Percentiles rank a stretch among this genome's conserved stretches.
These are phyloP conservation scores for Elaeis oleifera DNA, from an alignment of 202 grass and related monocot species.

Conservation along the genomic window DNA sequence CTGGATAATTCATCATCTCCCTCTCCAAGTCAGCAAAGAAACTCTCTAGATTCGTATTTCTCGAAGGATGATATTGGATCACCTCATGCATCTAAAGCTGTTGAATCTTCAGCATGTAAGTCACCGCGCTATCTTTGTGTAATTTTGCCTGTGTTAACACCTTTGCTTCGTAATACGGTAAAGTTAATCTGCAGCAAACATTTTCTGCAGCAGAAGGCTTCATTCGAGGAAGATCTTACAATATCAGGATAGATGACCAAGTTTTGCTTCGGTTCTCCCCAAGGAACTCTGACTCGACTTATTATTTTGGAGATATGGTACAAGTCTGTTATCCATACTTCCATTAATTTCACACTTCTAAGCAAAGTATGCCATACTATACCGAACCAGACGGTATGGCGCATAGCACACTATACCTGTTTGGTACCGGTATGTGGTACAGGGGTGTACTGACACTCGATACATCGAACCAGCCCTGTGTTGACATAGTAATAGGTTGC, in stretches of 20 bases:
- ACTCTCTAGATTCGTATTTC: slow-evolving; percentile 44
- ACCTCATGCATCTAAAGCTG: slow-evolving; percentile 67
- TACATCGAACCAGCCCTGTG: too few relatives aligned
- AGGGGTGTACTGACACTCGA: too few relatives aligned
- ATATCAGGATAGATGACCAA: slow-evolving; percentile 87
- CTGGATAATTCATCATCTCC: slow-evolving; percentile 38
- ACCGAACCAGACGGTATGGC: too few relatives aligned
- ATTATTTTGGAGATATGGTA: slow-evolving; percentile 98
- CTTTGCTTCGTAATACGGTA: slow-evolving; percentile 10
- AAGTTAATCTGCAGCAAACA: slow-evolving; percentile 25
- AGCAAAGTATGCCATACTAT: too few relatives aligned
- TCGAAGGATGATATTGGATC: slow-evolving; percentile 62
- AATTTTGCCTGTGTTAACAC: slow-evolving; percentile 2
- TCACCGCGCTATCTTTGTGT: slow-evolving; percentile 22
- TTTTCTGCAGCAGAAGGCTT: slow-evolving; percentile 89
- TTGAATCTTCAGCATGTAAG: slow-evolving; percentile 83
- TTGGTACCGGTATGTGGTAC: too few relatives aligned
- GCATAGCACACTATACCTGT: too few relatives aligned
- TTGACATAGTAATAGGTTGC: too few relatives aligned
- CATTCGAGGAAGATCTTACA: slow-evolving; percentile 85
- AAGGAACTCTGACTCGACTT: slow-evolving; percentile 91
- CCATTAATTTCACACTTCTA: too few relatives aligned
- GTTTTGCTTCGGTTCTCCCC: slow-evolving; percentile 91
- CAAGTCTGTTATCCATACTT: too few relatives aligned
- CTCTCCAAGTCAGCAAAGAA: slow-evolving; percentile 38